Evolutionary conservation across 2,329 filamentous ascomycete genomes (phyloP).

Genomic region (Whalleya microplaca): DNA sequence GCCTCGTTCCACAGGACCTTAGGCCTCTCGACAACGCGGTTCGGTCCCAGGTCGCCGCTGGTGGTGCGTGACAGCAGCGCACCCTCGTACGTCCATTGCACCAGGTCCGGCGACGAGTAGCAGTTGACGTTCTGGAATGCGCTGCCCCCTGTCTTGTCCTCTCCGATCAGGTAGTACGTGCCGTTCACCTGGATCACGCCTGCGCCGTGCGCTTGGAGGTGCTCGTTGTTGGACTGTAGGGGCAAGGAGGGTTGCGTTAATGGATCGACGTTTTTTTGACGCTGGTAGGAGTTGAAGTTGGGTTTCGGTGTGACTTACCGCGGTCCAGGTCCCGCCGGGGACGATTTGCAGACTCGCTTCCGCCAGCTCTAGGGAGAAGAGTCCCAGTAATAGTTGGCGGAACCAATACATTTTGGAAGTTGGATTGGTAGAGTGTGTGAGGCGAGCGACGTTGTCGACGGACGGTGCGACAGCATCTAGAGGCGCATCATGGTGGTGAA

Average conservation of each 20-base stretch:
- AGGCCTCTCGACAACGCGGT: slow-evolving; percentile 67
- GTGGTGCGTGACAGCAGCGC: slow-evolving; percentile 58
- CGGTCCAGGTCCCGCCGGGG: slow-evolving; percentile 52
- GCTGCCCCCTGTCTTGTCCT: slow-evolving; percentile 68
- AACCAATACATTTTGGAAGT: slow-evolving; percentile 14
- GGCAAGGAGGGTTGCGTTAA: slow-evolving; percentile 19
- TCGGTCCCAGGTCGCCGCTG: slow-evolving; percentile 62
- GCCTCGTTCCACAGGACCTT: slow-evolving; percentile 70
- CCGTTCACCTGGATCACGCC: slow-evolving; percentile 62
- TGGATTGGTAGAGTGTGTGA: too few relatives aligned
- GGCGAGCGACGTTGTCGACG: too few relatives aligned
- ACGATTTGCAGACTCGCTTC: slow-evolving; percentile 42
- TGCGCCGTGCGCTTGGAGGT: slow-evolving; percentile 69
- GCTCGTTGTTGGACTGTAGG: slow-evolving; percentile 50
- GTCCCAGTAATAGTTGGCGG: slow-evolving; percentile 7
- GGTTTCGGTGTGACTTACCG: slow-evolving; percentile 30
- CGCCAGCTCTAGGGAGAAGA: slow-evolving; percentile 14
- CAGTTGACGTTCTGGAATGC: slow-evolving; percentile 69
- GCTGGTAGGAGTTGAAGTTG: background rate
- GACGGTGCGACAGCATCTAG: too few relatives aligned
- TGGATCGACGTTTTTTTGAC: background rate
- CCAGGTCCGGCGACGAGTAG: slow-evolving; percentile 65
- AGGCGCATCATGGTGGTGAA: too few relatives aligned
- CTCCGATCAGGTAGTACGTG: slow-evolving; percentile 70
- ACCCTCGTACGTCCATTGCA: slow-evolving; percentile 66